Percentiles rank a stretch among this genome's conserved stretches.
Conservation (phyloP, 371 early-diverging fungal species). For the Apophysomyces variabilis region DNA sequence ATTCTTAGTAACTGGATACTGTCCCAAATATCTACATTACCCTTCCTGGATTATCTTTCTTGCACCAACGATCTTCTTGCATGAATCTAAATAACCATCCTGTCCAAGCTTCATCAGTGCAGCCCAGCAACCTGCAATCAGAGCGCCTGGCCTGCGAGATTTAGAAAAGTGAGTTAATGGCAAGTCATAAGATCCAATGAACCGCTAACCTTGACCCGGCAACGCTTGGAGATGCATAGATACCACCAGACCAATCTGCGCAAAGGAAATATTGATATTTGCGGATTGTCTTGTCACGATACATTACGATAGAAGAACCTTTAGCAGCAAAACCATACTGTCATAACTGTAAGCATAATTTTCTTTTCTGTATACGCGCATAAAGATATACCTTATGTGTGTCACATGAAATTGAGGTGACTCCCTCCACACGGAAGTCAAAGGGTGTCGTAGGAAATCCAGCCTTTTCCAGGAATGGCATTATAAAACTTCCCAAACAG, state of each 20-base stretch:
- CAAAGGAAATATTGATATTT: slow-evolving; percentile 90
- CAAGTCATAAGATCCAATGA: not conserved
- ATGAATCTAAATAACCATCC: slow-evolving; percentile 83
- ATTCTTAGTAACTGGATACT: not conserved
- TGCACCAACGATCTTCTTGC: slow-evolving; percentile 81
- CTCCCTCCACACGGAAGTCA: slow-evolving; percentile 93
- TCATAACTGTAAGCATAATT: not conserved
- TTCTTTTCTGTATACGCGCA: not conserved
- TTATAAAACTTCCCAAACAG: slow-evolving; percentile 96
- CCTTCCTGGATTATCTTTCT: slow-evolving; percentile 72
- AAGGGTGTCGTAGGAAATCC: slow-evolving; percentile 82
- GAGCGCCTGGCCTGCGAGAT: slow-evolving; percentile 76
- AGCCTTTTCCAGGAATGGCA: slow-evolving; percentile 92
- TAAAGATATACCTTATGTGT: slow-evolving; percentile 81
- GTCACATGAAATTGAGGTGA: slow-evolving; percentile 95
- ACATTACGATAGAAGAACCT: slow-evolving; percentile 97
- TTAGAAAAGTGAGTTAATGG: not conserved
- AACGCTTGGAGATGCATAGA: slow-evolving; percentile 93
- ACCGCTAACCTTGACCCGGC: slow-evolving; percentile 81
- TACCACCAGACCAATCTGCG: slow-evolving; percentile 95
- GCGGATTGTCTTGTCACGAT: slow-evolving; percentile 74
- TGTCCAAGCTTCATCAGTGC: slow-evolving; percentile 89
- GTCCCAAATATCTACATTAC: slow-evolving; percentile 30
- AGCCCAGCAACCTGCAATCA: slow-evolving; percentile 97
- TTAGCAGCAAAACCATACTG: slow-evolving; percentile 95